phyloP scores from a whole-genome alignment of 306 rosid genomes.

The Castanea sativa region DNA sequence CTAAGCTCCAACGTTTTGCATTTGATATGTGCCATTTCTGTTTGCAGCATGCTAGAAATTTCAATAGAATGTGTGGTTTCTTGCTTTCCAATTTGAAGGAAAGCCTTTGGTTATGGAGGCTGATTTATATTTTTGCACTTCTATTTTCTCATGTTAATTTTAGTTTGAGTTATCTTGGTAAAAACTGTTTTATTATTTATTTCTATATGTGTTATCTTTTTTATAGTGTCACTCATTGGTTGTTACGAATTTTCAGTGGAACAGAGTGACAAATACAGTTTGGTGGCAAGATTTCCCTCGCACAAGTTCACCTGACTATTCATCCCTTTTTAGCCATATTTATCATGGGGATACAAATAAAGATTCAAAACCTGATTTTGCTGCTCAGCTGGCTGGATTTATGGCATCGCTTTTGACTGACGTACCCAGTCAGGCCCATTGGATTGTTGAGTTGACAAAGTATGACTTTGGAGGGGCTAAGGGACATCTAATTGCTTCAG shows the following conservation, averaged over 20 bases:
- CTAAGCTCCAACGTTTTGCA: neutral
- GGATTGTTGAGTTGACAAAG: conserved; percentile 65
- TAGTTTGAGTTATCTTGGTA: neutral
- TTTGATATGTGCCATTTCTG: neutral
- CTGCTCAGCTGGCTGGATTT: conserved; percentile 80
- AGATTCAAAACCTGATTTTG: conserved; percentile 59
- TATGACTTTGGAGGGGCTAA: conserved; percentile 71
- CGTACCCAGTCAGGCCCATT: conserved; percentile 66
- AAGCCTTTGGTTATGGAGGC: neutral
- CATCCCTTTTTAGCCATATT: conserved; percentile 56
- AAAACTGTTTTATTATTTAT: conserved; percentile 2
- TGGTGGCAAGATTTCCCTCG: conserved; percentile 95
- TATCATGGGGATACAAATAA: conserved; percentile 21
- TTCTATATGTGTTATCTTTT: neutral
- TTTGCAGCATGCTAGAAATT: neutral
- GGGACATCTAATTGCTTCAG: conserved; percentile 72
- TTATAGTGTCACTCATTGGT: neutral
- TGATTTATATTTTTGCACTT: neutral
- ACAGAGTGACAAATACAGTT: conserved; percentile 65
- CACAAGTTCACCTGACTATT: conserved; percentile 40
- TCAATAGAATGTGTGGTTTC: neutral
- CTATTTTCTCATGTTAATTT: neutral
- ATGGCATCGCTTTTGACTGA: conserved; percentile 72
- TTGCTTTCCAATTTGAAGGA: neutral
- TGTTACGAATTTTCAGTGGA: conserved; percentile 58